Percentiles rank a stretch among this genome's conserved stretches.
Conservation (phyloP, 495 filamentous ascomycete species). For the Aspergillus campestris region DNA sequence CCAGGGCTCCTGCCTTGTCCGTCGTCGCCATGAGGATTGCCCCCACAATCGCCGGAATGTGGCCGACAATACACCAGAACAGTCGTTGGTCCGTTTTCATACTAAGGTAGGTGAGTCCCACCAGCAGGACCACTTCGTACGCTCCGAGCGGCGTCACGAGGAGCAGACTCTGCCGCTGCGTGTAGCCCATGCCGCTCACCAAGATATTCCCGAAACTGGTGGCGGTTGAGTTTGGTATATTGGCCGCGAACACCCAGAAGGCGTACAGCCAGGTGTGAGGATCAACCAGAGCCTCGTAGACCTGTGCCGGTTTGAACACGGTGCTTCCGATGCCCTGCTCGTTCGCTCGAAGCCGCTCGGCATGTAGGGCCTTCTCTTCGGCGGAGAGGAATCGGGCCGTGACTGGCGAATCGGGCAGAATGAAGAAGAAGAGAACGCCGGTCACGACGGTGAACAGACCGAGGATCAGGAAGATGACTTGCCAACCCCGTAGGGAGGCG, state of each 20-base stretch:
- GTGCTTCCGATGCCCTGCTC: conserved; percentile 53
- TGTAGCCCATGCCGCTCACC: conserved; percentile 22
- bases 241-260: conserved; percentile 44
- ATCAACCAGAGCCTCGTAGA: conserved; percentile 42
- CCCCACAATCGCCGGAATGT: conserved; percentile 38
- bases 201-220: conserved; percentile 25
- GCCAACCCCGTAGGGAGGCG: conserved; percentile 41
- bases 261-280: conserved; percentile 48
- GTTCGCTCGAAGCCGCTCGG: conserved; percentile 49
- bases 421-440: conserved; percentile 45
- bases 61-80: conserved; percentile 16
- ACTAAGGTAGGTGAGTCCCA: conserved; percentile 44
- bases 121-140: conserved; percentile 47
- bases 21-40: conserved; percentile 43
- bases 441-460: conserved; percentile 46
- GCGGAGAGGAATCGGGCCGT: conserved; percentile 48
- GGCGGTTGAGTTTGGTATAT: conserved; percentile 35
- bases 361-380: conserved; percentile 42
- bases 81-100: conserved; percentile 36
- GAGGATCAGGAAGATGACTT: conserved; percentile 52
- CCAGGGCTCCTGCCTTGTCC: conserved; percentile 37
- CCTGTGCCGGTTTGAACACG: conserved; percentile 48
- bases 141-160: conserved; percentile 52
- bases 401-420: conserved; percentile 53
- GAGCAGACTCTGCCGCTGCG: conserved; percentile 43